Base-by-base conservation (phyloP, 1,284 basidiomycete genomes). In the Austroboletus rostrupii region DNA sequence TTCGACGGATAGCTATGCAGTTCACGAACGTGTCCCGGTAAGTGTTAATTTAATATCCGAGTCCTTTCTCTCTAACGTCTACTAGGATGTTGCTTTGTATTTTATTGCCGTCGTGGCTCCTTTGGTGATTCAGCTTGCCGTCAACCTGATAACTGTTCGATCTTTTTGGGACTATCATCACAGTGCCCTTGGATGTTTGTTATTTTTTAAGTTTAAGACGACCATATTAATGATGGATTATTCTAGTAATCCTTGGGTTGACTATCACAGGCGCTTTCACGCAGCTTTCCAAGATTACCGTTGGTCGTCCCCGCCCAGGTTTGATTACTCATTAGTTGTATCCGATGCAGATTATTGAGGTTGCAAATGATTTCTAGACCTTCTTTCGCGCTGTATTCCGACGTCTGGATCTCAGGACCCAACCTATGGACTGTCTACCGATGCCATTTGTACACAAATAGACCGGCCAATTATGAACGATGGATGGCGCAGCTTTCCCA, bases 401-500 rank as follows among this genome's bases (percentile, higher is more conserved):
- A 64, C 64, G 21, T 46, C 72, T 0, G 90, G 85, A 2, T 76
- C 85, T 2, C 67, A 66, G 1, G 87, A 97, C 61, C 82, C 88
- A 1, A 66, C 76, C 1, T 94, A 80, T 54, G 89, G 90, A 0
- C 75, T 98, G 11, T 85, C 85, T 0, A 86, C 78, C 3, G 81
- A 79, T 47, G 75, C 77, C 2, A 86, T 97, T 48, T 99, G 96
- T 70, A 92, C 90, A 1, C 81, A 85, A 58, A 77, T 76, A 1
- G 72, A 91, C 61, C 61, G 66, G 13, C 55, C 63, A 14, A 76
- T 83, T 7, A 67, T 95, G 58, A 72, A 77, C 29, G 92, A 96
- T 65, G 95, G 95, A 0, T 98, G 94, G 75, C 82, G 91, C 59
- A 93, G 90, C 64, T 97, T 99, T 70, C 92, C 92, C 5, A 93